Evolutionary conservation across 1,284 basidiomycete genomes (phyloP).

Genomic region (Moesziomyces aphidis): DNA sequence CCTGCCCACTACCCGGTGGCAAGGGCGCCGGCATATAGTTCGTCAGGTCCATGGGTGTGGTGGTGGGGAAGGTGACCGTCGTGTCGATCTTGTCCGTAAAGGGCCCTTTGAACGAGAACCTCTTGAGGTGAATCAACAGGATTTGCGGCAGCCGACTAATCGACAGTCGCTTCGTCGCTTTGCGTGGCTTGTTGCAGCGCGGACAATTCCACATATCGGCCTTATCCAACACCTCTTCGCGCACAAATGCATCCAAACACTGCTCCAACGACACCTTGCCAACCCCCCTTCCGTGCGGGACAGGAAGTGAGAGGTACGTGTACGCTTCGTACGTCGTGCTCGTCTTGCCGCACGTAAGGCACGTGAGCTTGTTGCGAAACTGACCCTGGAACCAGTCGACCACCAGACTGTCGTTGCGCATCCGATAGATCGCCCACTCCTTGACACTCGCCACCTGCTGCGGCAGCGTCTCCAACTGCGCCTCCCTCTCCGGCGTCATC

Average conservation of each 20-base stretch:
- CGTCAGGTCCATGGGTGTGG: conserved; percentile 82
- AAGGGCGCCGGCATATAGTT: conserved; percentile 82
- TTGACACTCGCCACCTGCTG: conserved; percentile 72
- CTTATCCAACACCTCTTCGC: conserved; percentile 89
- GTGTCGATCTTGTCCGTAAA: conserved; percentile 84
- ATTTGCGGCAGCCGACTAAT: conserved; percentile 89
- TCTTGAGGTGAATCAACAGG: conserved; percentile 93
- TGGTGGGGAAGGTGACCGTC: conserved; percentile 76
- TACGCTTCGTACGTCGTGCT: conserved; percentile 91
- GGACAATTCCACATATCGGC: conserved; percentile 93
- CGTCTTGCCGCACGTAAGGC: conserved; percentile 73
- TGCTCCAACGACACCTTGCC: conserved; percentile 80
- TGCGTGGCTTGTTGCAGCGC: conserved; percentile 84
- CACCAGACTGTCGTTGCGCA: conserved; percentile 61
- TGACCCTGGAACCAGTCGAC: conserved; percentile 63
- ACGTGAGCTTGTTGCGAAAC: conserved; percentile 66
- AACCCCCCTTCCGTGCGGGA: conserved; percentile 71
- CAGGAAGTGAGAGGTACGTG: conserved; percentile 64
- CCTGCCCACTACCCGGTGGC: conserved; percentile 36
- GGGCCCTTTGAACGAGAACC: conserved; percentile 90
- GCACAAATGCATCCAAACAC: conserved; percentile 91
- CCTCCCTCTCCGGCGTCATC: conserved; percentile 61
- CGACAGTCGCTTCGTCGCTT: conserved; percentile 86
- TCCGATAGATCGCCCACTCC: conserved; percentile 60
- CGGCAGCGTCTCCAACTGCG: conserved; percentile 76